A percentile compares a stretch with the other conserved stretches of the same genome.
These are phyloP conservation scores for Pseudocercospora fuligena DNA, from an alignment of 2,329 filamentous ascomycete genomes.

Conservation along the genomic window DNA sequence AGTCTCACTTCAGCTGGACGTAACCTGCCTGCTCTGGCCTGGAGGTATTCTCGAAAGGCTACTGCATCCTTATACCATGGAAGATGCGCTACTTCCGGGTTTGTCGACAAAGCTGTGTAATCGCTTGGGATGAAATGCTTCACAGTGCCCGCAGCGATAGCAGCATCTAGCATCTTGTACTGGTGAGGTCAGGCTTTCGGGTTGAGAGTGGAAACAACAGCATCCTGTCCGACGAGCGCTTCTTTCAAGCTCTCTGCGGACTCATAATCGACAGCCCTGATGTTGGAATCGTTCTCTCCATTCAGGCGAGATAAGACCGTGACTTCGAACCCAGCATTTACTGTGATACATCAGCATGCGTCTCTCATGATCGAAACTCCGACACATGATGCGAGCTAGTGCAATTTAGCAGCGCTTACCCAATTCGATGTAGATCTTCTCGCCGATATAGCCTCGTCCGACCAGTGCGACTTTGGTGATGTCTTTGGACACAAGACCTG, in stretches of 20 bases:
- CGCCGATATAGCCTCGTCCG: neutral
- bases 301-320: neutral
- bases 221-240: neutral
- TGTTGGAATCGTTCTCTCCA: neutral
- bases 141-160: neutral
- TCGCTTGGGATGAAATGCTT: conserved; percentile 6
- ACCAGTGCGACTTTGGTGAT: neutral
- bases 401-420: too few species aligned
- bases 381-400: too few species aligned
- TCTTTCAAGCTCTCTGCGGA: neutral
- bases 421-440: conserved; percentile 1
- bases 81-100: neutral
- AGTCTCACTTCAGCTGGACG: neutral
- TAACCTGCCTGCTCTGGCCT: neutral
- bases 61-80: conserved; percentile 6
- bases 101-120: neutral
- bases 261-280: neutral
- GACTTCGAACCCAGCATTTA: neutral
- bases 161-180: neutral
- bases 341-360: neutral
- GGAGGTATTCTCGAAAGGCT: neutral
- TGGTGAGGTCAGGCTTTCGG: neutral
- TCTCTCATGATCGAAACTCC: too few species aligned
- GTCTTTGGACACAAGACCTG: neutral
- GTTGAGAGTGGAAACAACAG: neutral